Evolutionary conservation across 148 eudicot genomes (phyloP).

Genomic region (Fagopyrum tataricum): DNA sequence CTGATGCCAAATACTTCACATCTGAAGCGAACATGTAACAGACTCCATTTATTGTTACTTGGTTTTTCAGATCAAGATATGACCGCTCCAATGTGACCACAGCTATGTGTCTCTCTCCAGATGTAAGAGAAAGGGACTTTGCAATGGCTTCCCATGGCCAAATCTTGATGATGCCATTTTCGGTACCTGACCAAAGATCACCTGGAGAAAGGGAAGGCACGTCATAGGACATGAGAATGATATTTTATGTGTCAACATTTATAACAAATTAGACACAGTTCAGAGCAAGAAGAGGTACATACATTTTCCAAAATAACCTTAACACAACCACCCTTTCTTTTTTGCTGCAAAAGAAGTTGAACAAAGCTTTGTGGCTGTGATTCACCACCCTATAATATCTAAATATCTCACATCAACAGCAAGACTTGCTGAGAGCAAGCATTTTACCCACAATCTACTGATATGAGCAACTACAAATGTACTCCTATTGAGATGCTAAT

Average conservation of each 20-base stretch:
- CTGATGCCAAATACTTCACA: slow-evolving; percentile 65
- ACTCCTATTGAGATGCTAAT: not conserved
- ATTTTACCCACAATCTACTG: not conserved
- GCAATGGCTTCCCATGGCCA: slow-evolving; percentile 95
- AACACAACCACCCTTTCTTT: not conserved
- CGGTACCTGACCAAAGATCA: slow-evolving; percentile 93
- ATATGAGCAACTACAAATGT: not conserved
- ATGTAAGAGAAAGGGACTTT: slow-evolving; percentile 52
- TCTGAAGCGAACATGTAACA: slow-evolving; percentile 68
- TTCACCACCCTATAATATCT: not conserved
- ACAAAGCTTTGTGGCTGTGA: not conserved
- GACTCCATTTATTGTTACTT: slow-evolving; percentile 52
- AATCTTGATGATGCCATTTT: slow-evolving; percentile 68
- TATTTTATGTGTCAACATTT: not conserved
- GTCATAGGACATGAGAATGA: not conserved
- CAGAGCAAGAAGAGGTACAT: not conserved
- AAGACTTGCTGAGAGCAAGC: not conserved
- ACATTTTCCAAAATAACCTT: not conserved
- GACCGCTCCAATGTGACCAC: slow-evolving; percentile 67
- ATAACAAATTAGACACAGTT: not conserved
- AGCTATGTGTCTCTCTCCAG: slow-evolving; percentile 87
- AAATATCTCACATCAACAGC: not conserved
- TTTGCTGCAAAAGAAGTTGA: not conserved
- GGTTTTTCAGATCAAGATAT: slow-evolving; percentile 79
- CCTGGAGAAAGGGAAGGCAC: slow-evolving; percentile 38